Conservation (phyloP, 495 filamentous ascomycete species). For the Hypoxylon fragiforme region DNA sequence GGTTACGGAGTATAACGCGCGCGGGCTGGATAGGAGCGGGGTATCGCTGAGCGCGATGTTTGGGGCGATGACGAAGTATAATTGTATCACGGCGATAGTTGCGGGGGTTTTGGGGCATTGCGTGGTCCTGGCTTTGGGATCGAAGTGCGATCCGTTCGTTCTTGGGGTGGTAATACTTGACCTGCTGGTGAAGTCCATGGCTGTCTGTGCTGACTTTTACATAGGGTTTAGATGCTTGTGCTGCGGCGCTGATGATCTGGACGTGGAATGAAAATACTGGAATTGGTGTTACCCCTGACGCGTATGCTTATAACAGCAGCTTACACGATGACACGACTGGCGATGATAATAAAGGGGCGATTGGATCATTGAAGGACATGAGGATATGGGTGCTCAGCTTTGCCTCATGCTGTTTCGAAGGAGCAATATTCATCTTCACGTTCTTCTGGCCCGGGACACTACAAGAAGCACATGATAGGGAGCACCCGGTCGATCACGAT, state of each 20-base stretch:
- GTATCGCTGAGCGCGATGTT: conserved; percentile 45
- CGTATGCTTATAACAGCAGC: background rate
- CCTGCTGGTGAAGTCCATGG: background rate
- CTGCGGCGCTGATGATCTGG: conserved; percentile 39
- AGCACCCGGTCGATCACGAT: background rate
- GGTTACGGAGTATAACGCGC: conserved; percentile 50
- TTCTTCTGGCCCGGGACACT: conserved; percentile 54
- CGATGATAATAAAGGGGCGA: background rate
- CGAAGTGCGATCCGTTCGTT: conserved; percentile 51
- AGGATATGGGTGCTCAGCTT: conserved; percentile 44
- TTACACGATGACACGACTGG: background rate
- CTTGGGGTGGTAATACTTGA: conserved; percentile 33
- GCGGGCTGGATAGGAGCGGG: conserved; percentile 31
- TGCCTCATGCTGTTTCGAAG: conserved; percentile 51
- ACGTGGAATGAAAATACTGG: conserved; percentile 50
- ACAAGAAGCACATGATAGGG: conserved; percentile 36
- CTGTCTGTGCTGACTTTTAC: background rate
- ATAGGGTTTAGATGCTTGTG: conserved; percentile 29
- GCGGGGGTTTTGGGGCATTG: conserved; percentile 44
- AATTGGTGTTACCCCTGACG: background rate
- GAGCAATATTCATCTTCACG: conserved; percentile 54
- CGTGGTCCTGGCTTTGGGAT: conserved; percentile 44
- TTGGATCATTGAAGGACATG: conserved; percentile 28
- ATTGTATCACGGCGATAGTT: conserved; percentile 48
- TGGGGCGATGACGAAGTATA: conserved; percentile 50